Evolutionary conservation across 805 yeast species (phyloP).

Genomic region (Dipodascus geniculatus): DNA sequence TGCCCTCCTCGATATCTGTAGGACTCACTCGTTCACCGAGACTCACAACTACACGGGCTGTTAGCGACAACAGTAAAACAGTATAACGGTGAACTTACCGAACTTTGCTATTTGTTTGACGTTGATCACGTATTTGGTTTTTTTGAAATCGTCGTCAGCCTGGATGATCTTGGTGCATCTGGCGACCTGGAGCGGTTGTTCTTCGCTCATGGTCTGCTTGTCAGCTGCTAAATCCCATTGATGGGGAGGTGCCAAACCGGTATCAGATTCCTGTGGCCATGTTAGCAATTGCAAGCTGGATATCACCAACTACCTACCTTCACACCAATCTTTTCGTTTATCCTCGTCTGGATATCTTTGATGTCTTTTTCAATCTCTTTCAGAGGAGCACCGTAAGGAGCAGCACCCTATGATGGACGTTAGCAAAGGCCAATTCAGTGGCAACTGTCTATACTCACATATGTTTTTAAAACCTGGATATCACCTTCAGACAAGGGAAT

Average conservation of each 20-base stretch:
- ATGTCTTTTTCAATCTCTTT: conserved; percentile 81
- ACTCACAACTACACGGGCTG: conserved; percentile 55
- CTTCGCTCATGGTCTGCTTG: conserved; percentile 82
- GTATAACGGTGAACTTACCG: conserved; percentile 6
- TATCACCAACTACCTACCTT: conserved; percentile 8
- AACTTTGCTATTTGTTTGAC: conserved; percentile 97
- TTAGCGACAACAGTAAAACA: not conserved
- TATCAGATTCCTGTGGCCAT: conserved; percentile 57
- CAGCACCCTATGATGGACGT: conserved; percentile 49
- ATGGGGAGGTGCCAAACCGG: conserved; percentile 95
- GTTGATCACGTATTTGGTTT: conserved; percentile 87
- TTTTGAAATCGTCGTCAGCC: conserved; percentile 37
- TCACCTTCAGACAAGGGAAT: conserved; percentile 91
- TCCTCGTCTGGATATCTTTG: conserved; percentile 69
- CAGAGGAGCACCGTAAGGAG: conserved; percentile 79
- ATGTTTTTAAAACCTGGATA: conserved; percentile 91
- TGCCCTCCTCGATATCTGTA: conserved; percentile 97
- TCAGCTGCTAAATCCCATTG: conserved; percentile 98
- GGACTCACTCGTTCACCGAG: conserved; percentile 96
- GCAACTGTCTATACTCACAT: conserved; percentile 27
- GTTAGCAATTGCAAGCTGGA: too few species aligned
- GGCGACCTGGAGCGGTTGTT: conserved; percentile 96
- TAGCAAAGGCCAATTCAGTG: conserved; percentile 8
- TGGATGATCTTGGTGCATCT: conserved; percentile 92
- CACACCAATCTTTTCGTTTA: conserved; percentile 83